These are phyloP conservation scores for Simplicillium sp. DNA, from an alignment of 2,329 filamentous ascomycete genomes.

Conservation along the genomic window DNA sequence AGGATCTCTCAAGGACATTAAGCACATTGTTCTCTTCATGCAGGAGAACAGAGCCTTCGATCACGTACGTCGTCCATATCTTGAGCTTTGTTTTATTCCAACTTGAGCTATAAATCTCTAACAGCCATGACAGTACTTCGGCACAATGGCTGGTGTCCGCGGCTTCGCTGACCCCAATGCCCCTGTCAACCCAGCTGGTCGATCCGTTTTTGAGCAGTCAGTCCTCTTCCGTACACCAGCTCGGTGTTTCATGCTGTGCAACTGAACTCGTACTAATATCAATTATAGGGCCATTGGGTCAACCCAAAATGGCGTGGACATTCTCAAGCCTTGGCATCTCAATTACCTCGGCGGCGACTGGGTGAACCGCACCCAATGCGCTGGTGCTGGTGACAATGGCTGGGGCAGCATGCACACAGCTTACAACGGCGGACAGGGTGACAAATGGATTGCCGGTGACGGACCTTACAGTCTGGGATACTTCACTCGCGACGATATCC, in stretches of 20 bases:
- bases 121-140: constrained; percentile 32
- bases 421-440: constrained; percentile 38
- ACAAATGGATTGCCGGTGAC: constrained; percentile 31
- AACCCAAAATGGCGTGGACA: constrained; percentile 28
- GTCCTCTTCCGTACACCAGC: constrained; percentile 10
- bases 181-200: constrained; percentile 20
- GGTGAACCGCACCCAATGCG: constrained; percentile 39
- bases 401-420: constrained; percentile 41
- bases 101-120: not conserved
- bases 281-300: constrained; percentile 21
- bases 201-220: constrained; percentile 38
- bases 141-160: constrained; percentile 42
- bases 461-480: constrained; percentile 30
- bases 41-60: constrained; percentile 30
- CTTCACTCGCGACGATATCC: constrained; percentile 38
- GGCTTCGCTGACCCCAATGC: constrained; percentile 38
- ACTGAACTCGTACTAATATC: not conserved
- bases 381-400: constrained; percentile 38
- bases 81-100: not conserved
- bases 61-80: constrained; percentile 14
- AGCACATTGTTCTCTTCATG: constrained; percentile 50
- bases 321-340: constrained; percentile 39
- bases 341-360: constrained; percentile 39
- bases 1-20: constrained; percentile 36
- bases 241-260: not conserved